Base-by-base conservation (phyloP, 1,139 yeast species). In the Nadsonia commutata region DNA sequence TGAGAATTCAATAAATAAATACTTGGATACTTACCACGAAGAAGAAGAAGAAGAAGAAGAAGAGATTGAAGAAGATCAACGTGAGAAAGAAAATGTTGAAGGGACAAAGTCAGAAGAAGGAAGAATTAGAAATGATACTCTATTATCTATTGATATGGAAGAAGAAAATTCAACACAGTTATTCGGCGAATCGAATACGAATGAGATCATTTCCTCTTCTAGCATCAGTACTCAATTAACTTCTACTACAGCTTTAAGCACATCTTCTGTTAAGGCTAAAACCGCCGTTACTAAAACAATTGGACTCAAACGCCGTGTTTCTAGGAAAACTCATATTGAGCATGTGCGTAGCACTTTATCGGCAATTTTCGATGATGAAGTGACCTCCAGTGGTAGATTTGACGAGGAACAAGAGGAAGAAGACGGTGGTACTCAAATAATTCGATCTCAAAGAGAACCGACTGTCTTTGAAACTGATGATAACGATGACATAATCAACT, bases 21-120 rank as follows among this genome's bases (percentile, higher is more conserved):
- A 7, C 5, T 21, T 39, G 56, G 51, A 2, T 52, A 55, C 51
- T 16, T 47, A 45, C 9, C 48, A 52, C 41, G 49, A 47, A 6
- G 59, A 53, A 13, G 52, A 51, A 23, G 53, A 49, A 5, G 45
- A 45, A 18, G 42, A 39, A 20, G 45, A 45, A 18, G 45, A 37
- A 38, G 40, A 40, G 20, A 44, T 43, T 31, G 36, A 39, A 17
- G 48, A 46, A 9, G 51, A 44, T 18, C 50, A 50, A n/a, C 39
- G 38, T 27, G 46, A 46, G 37, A 40, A 39, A 9, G 40, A 45
- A 18, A 41, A 39, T 6, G 38, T 31, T 20, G 31, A 36, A 16
- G n/a, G n/a, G n/a, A n/a, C n/a, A n/a, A n/a, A n/a, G n/a, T n/a
- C n/a, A n/a, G n/a, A n/a, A n/a, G n/a, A n/a, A n/a, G n/a, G n/a